Conservation (phyloP, 108 stramenopile genomes). For the Pseudonitzschia pungens region DNA sequence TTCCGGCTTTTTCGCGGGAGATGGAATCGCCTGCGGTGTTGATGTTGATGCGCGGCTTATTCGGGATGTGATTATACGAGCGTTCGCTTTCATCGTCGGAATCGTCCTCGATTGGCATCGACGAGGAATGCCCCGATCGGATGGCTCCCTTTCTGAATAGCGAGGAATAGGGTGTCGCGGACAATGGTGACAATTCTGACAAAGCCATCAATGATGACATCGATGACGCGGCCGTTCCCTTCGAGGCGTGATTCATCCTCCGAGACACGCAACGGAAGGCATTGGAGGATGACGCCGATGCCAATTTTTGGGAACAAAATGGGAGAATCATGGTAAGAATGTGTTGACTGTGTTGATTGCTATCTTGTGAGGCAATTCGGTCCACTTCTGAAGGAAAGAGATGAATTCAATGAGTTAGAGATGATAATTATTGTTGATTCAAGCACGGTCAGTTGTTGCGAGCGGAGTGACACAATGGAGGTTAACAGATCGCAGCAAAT, state of each 20-base stretch:
- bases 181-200: not conserved
- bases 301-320: constrained; percentile 1
- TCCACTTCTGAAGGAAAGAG: too few relatives aligned
- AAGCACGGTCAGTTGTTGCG: too few relatives aligned
- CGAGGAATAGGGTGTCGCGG: not conserved
- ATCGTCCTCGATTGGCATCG: not conserved
- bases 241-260: not conserved
- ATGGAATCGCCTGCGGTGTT: not conserved
- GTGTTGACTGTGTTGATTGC: not conserved
- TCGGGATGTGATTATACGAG: not conserved
- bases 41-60: not conserved
- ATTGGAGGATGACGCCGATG: not conserved
- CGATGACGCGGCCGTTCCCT: not conserved
- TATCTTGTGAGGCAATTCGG: too few relatives aligned
- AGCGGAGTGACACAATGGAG: too few relatives aligned
- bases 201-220: not conserved
- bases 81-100: not conserved
- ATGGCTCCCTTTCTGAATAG: not conserved
- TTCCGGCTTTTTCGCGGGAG: constrained; percentile 58
- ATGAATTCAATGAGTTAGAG: too few relatives aligned
- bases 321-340: not conserved
- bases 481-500: too few relatives aligned
- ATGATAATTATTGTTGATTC: too few relatives aligned
- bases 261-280: not conserved
- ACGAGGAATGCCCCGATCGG: constrained; percentile 1